phyloP scores from a whole-genome alignment of 2,329 filamentous ascomycete genomes.

The Ophiocordyceps robertsii region DNA sequence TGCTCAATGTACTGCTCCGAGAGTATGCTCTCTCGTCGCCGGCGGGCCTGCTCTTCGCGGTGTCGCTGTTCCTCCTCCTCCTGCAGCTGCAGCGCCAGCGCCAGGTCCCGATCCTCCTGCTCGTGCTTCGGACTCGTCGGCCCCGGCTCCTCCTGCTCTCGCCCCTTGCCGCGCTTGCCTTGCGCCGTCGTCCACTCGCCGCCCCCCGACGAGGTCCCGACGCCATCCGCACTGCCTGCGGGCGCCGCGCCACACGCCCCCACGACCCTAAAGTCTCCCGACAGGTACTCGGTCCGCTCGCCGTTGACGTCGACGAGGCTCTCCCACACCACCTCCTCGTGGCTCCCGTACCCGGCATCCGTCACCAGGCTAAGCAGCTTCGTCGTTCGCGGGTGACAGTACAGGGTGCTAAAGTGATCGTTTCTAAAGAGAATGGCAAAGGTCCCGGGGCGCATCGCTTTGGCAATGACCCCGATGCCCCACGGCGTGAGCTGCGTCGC shows the following conservation, averaged over 20 bases:
- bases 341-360: conserved; percentile 76
- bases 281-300: conserved; percentile 68
- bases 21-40: conserved; percentile 51
- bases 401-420: conserved; percentile 90
- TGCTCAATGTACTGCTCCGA: conserved; percentile 60
- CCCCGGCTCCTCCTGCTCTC: conserved; percentile 10
- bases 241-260: conserved; percentile 30
- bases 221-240: conserved; percentile 1
- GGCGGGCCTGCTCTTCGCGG: conserved; percentile 48
- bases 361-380: conserved; percentile 78
- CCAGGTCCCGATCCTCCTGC: conserved; percentile 77
- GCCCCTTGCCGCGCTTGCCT: conserved; percentile 14
- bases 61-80: conserved; percentile 83
- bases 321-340: conserved; percentile 94
- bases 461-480: conserved; percentile 62
- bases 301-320: conserved; percentile 81
- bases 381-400: conserved; percentile 68
- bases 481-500: conserved; percentile 78
- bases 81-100: conserved; percentile 81
- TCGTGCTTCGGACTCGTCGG: conserved; percentile 32
- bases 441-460: conserved; percentile 59
- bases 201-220: conserved; percentile 4
- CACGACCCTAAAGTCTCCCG: conserved; percentile 82
- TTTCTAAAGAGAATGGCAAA: conserved; percentile 92
- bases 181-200: conserved; percentile 44